These are phyloP conservation scores for Kwoniella shivajii DNA, from an alignment of 1,284 basidiomycete genomes.

Conservation along the genomic window DNA sequence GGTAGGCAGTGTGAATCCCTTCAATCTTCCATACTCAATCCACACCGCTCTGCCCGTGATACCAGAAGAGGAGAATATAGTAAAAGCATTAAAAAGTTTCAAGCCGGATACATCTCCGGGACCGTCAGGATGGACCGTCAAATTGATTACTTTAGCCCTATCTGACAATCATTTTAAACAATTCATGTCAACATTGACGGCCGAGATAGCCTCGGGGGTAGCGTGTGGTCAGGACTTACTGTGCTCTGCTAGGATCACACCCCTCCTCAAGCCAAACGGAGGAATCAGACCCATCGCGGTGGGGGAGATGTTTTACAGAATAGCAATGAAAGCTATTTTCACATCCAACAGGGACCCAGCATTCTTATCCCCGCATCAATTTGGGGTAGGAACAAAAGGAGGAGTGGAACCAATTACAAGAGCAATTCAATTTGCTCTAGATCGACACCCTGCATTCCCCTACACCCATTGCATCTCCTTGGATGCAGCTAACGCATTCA, in stretches of 20 bases:
- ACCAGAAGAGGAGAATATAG: slow-evolving; percentile 7
- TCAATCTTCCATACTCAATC: neutral
- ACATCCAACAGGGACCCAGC: neutral
- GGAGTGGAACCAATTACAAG: slow-evolving; percentile 36
- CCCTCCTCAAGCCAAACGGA: slow-evolving; percentile 17
- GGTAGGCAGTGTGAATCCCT: slow-evolving; percentile 84
- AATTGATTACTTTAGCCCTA: slow-evolving; percentile 8
- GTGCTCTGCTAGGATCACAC: slow-evolving; percentile 1
- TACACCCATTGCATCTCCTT: slow-evolving; percentile 16
- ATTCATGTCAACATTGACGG: slow-evolving; percentile 22
- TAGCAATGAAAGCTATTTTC: slow-evolving; percentile 15
- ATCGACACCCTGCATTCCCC: neutral
- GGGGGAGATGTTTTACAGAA: slow-evolving; percentile 23
- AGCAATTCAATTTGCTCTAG: slow-evolving; percentile 12
- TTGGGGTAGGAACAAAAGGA: slow-evolving; percentile 24
- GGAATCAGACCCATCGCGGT: slow-evolving; percentile 22
- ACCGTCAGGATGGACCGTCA: slow-evolving; percentile 22
- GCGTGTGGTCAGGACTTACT: neutral
- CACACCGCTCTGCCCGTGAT: neutral
- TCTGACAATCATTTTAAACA: slow-evolving; percentile 18
- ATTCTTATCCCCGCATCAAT: slow-evolving; percentile 19
- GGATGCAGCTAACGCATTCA: slow-evolving; percentile 28
- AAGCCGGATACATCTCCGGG: slow-evolving; percentile 18
- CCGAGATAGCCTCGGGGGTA: neutral
- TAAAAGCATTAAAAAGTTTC: slow-evolving; percentile 7